Base-by-base conservation (phyloP, 768 basidiomycete genomes). In the Termitomyces sp. region DNA sequence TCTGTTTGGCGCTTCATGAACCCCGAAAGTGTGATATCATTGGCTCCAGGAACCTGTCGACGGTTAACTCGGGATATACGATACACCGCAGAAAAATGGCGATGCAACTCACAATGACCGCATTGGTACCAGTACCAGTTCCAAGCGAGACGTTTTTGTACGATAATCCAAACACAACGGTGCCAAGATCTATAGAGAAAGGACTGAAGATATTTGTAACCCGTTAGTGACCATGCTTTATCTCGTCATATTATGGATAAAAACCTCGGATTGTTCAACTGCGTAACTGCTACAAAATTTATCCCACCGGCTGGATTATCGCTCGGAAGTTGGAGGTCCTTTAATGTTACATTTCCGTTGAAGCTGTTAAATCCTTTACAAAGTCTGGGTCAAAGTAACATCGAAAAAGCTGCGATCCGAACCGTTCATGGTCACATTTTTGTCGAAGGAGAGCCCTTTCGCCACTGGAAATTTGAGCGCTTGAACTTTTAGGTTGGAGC, bases 261-360 rank as follows among this genome's bases (percentile, higher is more conserved):
- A 24, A 56, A 81, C 85, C 86, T 87, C 24, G 78, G 72, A 64
- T 88, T 88, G 34, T 65, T 76, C 49, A 90, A 66, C 42, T 73
- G 66, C 0, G 82, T 88, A 16, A 79, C 73, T 18, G 86, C 79
- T 27, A 78, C 64, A 61, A 88, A 88, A 65, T 86, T 71, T 60
- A 91, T 86, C 24, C 88, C 88, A 51, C 86, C 86, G 0, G 71
- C 73, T 12, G 85, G 82, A 68, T 81, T 79, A 63, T 89, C 87
- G 44, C 82, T 80, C 0, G 88, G 88, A 13, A 91, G 72, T 63
- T 80, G 78, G 52, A 90, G 76, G 56, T 88, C 81, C 54, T 76
- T 68, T 22, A 90, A 71, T 22, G 67, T 56, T 42, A 87, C 81
- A 65, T 79, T 76, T 18, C 78, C 76, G n/a, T 75, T 64, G 66